A percentile compares a stretch with the other conserved stretches of the same genome.
Conservation (phyloP, 495 filamentous ascomycete genomes). For the Penicillium cosmopolitanum region DNA sequence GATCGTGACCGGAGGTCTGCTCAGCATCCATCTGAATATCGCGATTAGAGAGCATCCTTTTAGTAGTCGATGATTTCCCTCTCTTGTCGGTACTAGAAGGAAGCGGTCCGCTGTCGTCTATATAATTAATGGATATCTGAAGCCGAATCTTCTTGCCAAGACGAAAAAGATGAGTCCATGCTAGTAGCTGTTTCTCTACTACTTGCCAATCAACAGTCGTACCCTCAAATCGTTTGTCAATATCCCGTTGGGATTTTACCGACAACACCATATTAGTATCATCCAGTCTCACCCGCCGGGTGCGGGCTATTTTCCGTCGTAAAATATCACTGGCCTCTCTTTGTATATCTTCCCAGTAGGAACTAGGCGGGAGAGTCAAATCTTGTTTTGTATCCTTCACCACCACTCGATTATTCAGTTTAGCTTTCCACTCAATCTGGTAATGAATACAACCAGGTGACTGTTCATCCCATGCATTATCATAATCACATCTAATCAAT, state of each 20-base stretch:
- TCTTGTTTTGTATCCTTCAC: constrained; percentile 38
- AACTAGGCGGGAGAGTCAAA: constrained; percentile 26
- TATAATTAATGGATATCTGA: constrained; percentile 25
- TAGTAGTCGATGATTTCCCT: constrained; percentile 22
- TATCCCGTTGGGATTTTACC: constrained; percentile 8
- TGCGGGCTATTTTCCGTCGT: constrained; percentile 17
- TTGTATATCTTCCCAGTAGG: constrained; percentile 22
- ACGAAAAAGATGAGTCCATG: constrained; percentile 17
- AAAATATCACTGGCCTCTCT: constrained; percentile 13
- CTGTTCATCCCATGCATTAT: constrained; percentile 42
- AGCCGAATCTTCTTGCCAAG: constrained; percentile 18
- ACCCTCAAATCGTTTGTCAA: constrained; percentile 17
- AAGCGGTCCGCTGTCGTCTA: constrained; percentile 16
- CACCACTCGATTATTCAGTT: constrained; percentile 35
- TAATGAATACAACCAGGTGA: constrained; percentile 38
- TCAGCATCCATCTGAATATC: constrained; percentile 24
- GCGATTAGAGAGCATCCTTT: constrained; percentile 22
- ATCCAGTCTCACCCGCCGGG: constrained; percentile 23
- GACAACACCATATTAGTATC: constrained; percentile 24
- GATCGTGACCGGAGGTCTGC: constrained; percentile 3
- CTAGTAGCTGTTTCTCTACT: constrained; percentile 15
- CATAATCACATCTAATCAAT: too few relatives aligned
- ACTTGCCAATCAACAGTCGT: constrained; percentile 14
- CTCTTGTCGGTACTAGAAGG: constrained; percentile 22
- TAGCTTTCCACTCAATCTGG: constrained; percentile 41